These are phyloP conservation scores for Hymenochaete sp. DNA, from an alignment of 1,284 basidiomycete species.

Conservation along the genomic window DNA sequence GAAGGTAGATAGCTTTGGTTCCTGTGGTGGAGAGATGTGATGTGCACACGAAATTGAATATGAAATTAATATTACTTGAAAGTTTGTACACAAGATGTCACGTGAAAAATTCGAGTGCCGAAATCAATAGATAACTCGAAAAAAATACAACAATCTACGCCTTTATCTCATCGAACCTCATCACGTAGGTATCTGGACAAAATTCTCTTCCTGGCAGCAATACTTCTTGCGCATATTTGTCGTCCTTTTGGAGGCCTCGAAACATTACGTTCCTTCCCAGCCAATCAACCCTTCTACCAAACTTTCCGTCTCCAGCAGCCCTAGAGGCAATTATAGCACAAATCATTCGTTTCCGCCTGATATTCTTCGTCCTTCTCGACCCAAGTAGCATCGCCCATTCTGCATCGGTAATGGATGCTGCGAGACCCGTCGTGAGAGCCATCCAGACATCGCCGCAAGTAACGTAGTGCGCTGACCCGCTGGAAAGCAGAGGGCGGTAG, in stretches of 20 bases:
- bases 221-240: conserved; percentile 41
- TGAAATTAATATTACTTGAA: too few relatives aligned
- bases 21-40: too few relatives aligned
- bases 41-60: too few relatives aligned
- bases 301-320: conserved; percentile 5
- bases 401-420: conserved; percentile 44
- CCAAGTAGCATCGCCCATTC: conserved; percentile 48
- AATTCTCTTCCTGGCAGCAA: conserved; percentile 34
- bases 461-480: conserved; percentile 25
- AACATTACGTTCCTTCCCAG: conserved; percentile 47
- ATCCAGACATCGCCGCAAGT: conserved; percentile 48
- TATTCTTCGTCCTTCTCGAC: conserved; percentile 26
- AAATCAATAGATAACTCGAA: too few relatives aligned
- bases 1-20: too few relatives aligned
- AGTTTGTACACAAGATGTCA: too few relatives aligned
- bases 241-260: conserved; percentile 48
- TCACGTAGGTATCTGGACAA: conserved; percentile 32
- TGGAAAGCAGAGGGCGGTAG: neutral
- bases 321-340: conserved; percentile 30
- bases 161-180: conserved; percentile 25
- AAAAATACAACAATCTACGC: too few relatives aligned
- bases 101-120: too few relatives aligned
- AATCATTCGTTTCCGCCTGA: conserved; percentile 33
- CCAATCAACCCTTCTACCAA: conserved; percentile 39
- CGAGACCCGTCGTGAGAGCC: conserved; percentile 38